phyloP scores from a whole-genome alignment of 768 basidiomycete genomes.

The Amanita muscaria region DNA sequence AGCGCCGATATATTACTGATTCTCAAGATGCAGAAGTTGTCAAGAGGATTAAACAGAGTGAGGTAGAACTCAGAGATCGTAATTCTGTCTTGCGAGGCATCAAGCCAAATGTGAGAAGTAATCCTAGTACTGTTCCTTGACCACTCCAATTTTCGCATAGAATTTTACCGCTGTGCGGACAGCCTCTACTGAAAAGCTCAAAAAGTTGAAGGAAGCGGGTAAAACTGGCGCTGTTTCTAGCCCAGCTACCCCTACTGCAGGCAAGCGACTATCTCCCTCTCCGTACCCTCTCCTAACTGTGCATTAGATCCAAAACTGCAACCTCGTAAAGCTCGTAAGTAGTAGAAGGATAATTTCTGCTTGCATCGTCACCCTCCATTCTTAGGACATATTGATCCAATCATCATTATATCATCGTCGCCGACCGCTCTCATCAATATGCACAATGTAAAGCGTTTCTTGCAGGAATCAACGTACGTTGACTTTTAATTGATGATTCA shows the following conservation, averaged over 20 bases:
- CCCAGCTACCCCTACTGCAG: conserved; percentile 29
- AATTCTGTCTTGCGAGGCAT: conserved; percentile 76
- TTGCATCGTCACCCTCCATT: neutral
- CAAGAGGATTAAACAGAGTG: conserved; percentile 70
- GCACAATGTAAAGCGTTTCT: conserved; percentile 92
- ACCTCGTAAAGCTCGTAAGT: conserved; percentile 64
- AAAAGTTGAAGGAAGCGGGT: conserved; percentile 63
- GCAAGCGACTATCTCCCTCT: conserved; percentile 16
- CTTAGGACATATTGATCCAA: conserved; percentile 73
- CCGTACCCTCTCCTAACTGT: neutral
- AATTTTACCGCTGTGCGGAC: conserved; percentile 69
- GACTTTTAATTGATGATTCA: no score
- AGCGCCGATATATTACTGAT: conserved; percentile 76
- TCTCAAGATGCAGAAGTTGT: conserved; percentile 73
- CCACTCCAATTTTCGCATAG: conserved; percentile 27
- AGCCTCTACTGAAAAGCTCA: conserved; percentile 67
- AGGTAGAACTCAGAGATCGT: conserved; percentile 75
- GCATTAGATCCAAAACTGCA: conserved; percentile 46
- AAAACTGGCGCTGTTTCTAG: conserved; percentile 34
- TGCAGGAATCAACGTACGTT: conserved; percentile 73
- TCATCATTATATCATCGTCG: conserved; percentile 95
- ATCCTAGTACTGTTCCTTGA: neutral
- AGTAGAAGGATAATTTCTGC: neutral
- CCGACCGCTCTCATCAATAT: conserved; percentile 94
- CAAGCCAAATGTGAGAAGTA: conserved; percentile 68